These are phyloP conservation scores for Salvia splendens DNA, from an alignment of 257 asterid genomes.

Conservation along the genomic window DNA sequence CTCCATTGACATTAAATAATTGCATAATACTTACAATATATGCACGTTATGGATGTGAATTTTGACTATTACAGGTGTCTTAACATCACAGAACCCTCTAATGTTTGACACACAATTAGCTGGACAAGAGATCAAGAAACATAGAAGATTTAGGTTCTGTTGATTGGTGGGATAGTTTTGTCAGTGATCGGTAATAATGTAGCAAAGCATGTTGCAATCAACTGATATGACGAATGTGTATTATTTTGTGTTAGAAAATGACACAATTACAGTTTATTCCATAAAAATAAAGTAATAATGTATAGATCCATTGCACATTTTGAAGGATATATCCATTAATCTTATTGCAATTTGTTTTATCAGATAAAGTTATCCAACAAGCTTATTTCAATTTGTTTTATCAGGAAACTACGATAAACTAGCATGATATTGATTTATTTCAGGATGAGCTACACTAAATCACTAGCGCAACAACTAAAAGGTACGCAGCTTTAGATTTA, in stretches of 20 bases:
- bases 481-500: background rate
- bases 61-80: background rate
- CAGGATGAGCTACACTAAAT: conserved; percentile 10
- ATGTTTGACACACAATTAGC: background rate
- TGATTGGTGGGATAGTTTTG: conserved; percentile 25
- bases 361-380: background rate
- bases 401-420: conserved; percentile 17
- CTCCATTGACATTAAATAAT: conserved; percentile 2
- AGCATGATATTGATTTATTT: conserved; percentile 8
- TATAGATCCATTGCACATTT: background rate
- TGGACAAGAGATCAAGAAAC: conserved; percentile 24
- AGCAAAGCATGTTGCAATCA: conserved; percentile 3
- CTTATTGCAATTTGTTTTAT: too few species aligned
- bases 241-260: conserved; percentile 4
- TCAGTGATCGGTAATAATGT: conserved; percentile 24
- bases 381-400: background rate
- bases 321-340: conserved; percentile 17
- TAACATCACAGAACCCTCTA: background rate
- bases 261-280: conserved; percentile 14
- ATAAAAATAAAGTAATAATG: background rate
- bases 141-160: conserved; percentile 13
- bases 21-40: background rate
- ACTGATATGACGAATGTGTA: background rate
- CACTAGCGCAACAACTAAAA: background rate
- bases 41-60: background rate